Evolutionary conservation across 257 asterid genomes (phyloP), one percentile per base, ranked within the genome.

Genomic region (Solanum piurae): DNA sequence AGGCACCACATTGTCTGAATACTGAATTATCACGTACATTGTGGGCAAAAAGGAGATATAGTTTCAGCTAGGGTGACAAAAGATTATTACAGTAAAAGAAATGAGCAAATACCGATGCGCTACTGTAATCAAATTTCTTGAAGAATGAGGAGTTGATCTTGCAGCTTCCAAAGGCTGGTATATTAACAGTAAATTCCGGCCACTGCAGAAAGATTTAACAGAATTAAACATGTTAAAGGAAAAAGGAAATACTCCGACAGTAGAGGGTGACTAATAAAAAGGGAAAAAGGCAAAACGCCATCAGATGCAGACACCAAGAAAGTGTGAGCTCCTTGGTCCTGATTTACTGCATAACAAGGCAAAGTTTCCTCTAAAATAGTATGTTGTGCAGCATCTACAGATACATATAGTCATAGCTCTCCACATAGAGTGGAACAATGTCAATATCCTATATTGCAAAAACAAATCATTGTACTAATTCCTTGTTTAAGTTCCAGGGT

Each of bases 81-180:
- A 82, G 55, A 38, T 60, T 14, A 80, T 62, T 49, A 34, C 49
- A 75, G 83, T 71, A 46, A 38, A 20, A 69, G 68, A 87, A 23
- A 82, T 74, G 86, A 87, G 87, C 27, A 89, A 77, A 89, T 95
- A 97, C 99, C 98, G 21, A n/a, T 84, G 99, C 98, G 52, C 96
- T 91, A 90, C 95, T 92, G 93, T 95, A 97, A 91, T 97, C 95
- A 71, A 97, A 95, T 89, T 94, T 95, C 87, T 88, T 95, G 98
- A 97, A 97, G 93, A 97, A 97, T 12, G 86, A 86, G 37, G 98
- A 94, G 76, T 91, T 95, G 89, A 97, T 94, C 84, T 90, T 93
- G 93, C 92, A 93, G 93, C 86, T 93, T 86, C 99, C 98, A 36
- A 94, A 52, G 71, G 79, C 93, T 12, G 98, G 96, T 86, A 97